Conservation (phyloP, 495 filamentous ascomycete genomes). For the Lentithecium fluviatile region DNA sequence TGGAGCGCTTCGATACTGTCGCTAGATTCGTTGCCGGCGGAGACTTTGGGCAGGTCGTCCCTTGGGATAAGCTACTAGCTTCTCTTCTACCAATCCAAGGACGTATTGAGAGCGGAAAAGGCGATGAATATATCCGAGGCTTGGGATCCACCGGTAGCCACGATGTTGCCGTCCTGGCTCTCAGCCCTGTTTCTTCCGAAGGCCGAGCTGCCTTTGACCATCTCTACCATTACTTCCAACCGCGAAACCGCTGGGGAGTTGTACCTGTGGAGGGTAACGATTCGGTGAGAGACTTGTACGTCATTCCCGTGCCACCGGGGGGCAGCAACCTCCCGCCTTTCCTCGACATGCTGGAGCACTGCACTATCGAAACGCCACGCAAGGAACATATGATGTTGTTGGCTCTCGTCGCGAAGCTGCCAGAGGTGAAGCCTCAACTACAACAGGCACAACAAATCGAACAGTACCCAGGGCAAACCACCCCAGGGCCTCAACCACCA, state of each 20-base stretch:
- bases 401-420: conserved; percentile 67
- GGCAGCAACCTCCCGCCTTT: conserved; percentile 55
- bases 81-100: conserved; percentile 71
- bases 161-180: conserved; percentile 64
- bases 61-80: conserved; percentile 71
- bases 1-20: conserved; percentile 69
- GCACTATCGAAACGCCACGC: conserved; percentile 61
- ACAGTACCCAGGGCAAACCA: not conserved
- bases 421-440: conserved; percentile 44
- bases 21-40: conserved; percentile 83
- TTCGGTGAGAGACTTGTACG: conserved; percentile 43
- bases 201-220: conserved; percentile 60
- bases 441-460: conserved; percentile 46
- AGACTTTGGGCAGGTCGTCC: conserved; percentile 60
- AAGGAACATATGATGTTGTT: conserved; percentile 71
- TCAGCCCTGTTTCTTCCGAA: conserved; percentile 50
- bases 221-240: conserved; percentile 76
- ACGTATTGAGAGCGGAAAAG: conserved; percentile 74
- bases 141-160: conserved; percentile 69
- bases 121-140: conserved; percentile 84
- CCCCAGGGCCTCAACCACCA: conserved; percentile 2
- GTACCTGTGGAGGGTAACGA: conserved; percentile 54
- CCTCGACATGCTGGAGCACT: conserved; percentile 71
- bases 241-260: conserved; percentile 77
- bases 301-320: conserved; percentile 44